A percentile compares a stretch with the other conserved stretches of the same genome.
phyloP scores from a whole-genome alignment of 2,329 filamentous ascomycete genomes.

The Diaporthe humulicola region DNA sequence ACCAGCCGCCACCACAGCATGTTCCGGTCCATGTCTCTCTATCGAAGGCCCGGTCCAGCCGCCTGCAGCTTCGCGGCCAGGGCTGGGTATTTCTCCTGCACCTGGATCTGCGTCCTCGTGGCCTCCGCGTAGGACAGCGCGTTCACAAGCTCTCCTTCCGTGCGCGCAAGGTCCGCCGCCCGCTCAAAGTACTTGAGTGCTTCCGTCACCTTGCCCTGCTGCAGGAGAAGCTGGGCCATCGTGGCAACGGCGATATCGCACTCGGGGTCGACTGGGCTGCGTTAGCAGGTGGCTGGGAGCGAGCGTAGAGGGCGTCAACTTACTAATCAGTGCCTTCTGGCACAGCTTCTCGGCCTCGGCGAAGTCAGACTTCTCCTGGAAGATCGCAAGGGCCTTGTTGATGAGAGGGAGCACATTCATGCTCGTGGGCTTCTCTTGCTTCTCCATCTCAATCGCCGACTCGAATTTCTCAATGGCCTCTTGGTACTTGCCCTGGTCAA shows the following conservation, averaged over 20 bases:
- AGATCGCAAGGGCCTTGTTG: slow-evolving; percentile 97
- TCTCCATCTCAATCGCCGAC: slow-evolving; percentile 98
- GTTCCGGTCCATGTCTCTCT: slow-evolving; percentile 36
- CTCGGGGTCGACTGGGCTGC: slow-evolving; percentile 86
- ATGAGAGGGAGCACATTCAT: slow-evolving; percentile 99
- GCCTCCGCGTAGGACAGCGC: slow-evolving; percentile 97
- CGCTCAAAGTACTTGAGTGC: slow-evolving; percentile 97
- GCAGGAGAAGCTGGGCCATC: slow-evolving; percentile 96
- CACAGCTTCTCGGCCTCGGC: slow-evolving; percentile 94
- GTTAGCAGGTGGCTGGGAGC: not conserved
- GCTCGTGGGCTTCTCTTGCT: slow-evolving; percentile 89
- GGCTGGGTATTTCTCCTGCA: slow-evolving; percentile 88
- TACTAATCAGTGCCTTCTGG: slow-evolving; percentile 97
- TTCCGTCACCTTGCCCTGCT: slow-evolving; percentile 97
- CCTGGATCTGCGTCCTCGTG: slow-evolving; percentile 93
- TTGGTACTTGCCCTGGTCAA: slow-evolving; percentile 95
- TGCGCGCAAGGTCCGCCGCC: slow-evolving; percentile 92
- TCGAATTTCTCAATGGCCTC: slow-evolving; percentile 99
- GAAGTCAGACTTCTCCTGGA: slow-evolving; percentile 99
- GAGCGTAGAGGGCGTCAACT: slow-evolving; percentile 53
- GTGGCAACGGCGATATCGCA: slow-evolving; percentile 99
- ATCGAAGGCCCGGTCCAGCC: slow-evolving; percentile 57
- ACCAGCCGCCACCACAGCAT: not conserved
- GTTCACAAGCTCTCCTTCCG: slow-evolving; percentile 95
- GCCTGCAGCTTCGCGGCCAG: slow-evolving; percentile 78